phyloP scores from a whole-genome alignment of 179 eudicot genomes.

The Drosera spatulata region DNA sequence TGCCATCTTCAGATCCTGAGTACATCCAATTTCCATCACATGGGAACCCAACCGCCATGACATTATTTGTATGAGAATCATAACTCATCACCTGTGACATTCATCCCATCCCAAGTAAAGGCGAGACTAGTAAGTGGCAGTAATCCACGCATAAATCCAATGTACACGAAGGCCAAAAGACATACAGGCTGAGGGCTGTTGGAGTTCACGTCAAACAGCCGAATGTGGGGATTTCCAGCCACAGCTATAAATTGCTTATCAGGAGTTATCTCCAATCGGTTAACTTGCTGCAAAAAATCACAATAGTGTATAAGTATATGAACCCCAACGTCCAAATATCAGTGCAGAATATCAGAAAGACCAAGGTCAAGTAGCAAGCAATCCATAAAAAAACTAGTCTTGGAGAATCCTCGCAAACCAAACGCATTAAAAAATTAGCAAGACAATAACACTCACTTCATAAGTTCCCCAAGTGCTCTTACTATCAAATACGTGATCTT shows the following conservation, averaged over 20 bases:
- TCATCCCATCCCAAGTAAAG: not conserved
- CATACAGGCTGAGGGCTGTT: constrained; percentile 75
- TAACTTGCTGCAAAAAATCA: constrained; percentile 64
- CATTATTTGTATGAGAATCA: constrained; percentile 92
- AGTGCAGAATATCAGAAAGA: not conserved
- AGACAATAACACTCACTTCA: too few species aligned
- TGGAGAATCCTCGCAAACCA: too few species aligned
- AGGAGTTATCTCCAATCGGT: constrained; percentile 89
- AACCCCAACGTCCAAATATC: not conserved
- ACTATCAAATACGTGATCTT: too few species aligned
- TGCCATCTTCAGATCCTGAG: constrained; percentile 98
- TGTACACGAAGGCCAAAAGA: constrained; percentile 1
- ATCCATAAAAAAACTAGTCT: not conserved
- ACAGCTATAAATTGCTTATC: constrained; percentile 85
- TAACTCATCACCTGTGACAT: constrained; percentile 72
- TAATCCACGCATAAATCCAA: constrained; percentile 1
- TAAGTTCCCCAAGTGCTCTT: too few species aligned
- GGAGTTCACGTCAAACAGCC: constrained; percentile 77
- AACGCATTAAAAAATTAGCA: too few species aligned
- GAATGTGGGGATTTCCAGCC: constrained; percentile 91
- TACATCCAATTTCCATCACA: constrained; percentile 98
- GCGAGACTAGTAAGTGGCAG: constrained; percentile 2
- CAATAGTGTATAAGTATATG: not conserved
- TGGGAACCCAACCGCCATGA: constrained; percentile 94
- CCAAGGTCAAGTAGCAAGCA: constrained; percentile 15